These are phyloP conservation scores for Penicillium carneum DNA, from an alignment of 2,329 filamentous ascomycete species.

Conservation along the genomic window DNA sequence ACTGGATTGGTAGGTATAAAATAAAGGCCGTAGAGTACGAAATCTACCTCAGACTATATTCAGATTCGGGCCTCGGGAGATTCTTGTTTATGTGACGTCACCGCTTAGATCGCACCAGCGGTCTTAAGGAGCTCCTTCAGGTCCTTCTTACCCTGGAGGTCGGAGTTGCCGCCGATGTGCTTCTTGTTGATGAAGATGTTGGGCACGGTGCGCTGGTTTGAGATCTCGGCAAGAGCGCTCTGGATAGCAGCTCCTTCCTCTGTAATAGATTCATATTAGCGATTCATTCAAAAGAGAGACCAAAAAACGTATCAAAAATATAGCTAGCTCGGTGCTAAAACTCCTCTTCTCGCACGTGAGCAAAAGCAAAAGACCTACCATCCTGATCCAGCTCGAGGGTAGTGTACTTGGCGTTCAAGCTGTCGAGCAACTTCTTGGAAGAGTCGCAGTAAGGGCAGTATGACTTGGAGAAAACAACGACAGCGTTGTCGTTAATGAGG, in stretches of 20 bases:
- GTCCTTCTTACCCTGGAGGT: conserved; percentile 71
- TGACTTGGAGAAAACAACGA: conserved; percentile 95
- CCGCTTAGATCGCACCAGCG: conserved; percentile 65
- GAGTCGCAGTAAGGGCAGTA: conserved; percentile 92
- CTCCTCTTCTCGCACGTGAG: not conserved
- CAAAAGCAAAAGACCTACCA: conserved; percentile 61
- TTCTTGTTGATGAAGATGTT: conserved; percentile 91
- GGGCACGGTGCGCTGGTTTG: conserved; percentile 85
- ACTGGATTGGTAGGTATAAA: not conserved
- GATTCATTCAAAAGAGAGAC: not conserved
- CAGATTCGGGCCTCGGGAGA: too few relatives aligned
- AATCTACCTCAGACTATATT: not conserved
- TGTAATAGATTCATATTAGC: conserved; percentile 48
- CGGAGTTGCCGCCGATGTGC: conserved; percentile 97
- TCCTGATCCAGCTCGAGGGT: conserved; percentile 84
- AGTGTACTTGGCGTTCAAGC: conserved; percentile 74
- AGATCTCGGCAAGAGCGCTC: conserved; percentile 79
- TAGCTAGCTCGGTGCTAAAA: too few relatives aligned
- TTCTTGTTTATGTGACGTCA: not conserved
- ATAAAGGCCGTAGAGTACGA: conserved; percentile 10
- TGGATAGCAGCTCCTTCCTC: conserved; percentile 86
- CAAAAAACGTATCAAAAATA: not conserved
- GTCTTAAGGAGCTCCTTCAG: conserved; percentile 70
- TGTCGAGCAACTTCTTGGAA: conserved; percentile 76
- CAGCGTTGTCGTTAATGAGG: conserved; percentile 87